Base-by-base conservation (phyloP, 306 rosid species). In the Quillaja saponaria region DNA sequence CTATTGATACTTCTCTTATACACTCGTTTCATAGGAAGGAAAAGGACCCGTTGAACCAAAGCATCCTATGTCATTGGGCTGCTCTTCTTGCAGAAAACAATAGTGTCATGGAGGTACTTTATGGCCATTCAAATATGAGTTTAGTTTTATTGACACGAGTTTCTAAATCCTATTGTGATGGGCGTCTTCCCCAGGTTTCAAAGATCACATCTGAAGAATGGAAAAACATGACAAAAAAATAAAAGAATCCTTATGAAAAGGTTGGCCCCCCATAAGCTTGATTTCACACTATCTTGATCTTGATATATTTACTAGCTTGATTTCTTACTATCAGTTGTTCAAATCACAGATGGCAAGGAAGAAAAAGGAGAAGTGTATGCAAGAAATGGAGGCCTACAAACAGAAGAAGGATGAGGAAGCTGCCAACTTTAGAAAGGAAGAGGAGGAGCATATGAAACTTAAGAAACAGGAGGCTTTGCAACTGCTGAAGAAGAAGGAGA, bases 31-130 rank as follows among this genome's bases (percentile, higher is more conserved):
- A n/a, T 73, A 91, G 91, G 85, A 92, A 89, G 65, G 96, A 81
- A 47, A 92, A 78, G 81, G 96, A 92, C 71, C 96, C 96, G 13
- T 62, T 80, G 95, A 92, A 57, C 99, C 99, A 42, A 92, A 89
- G 79, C 95, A 87, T 0, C 96, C 99, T 8, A 33, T 87, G 83
- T 86, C 99, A 28, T 86, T 71, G 96, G 19, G 68, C 90, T 4
- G 80, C 84, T 42, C 77, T 92, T 51, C 50, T 60, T 41, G 85
- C 83, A 0, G 91, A 77, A 59, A 82, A 81, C 64, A 92, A 84
- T 73, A 75, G 68, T 34, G 49, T 83, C 39, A 3, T 72, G 4
- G 99, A 88, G 86, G 94, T 90, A 65, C 45, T 28, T 56, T 34
- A 49, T 16, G 1, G 0, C 12, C 19, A 19, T 52, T 15, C 31